Percentiles rank a stretch among this genome's conserved stretches.
Conservation (phyloP, 139 green algal species). For the Chlamydomonas sp. region DNA sequence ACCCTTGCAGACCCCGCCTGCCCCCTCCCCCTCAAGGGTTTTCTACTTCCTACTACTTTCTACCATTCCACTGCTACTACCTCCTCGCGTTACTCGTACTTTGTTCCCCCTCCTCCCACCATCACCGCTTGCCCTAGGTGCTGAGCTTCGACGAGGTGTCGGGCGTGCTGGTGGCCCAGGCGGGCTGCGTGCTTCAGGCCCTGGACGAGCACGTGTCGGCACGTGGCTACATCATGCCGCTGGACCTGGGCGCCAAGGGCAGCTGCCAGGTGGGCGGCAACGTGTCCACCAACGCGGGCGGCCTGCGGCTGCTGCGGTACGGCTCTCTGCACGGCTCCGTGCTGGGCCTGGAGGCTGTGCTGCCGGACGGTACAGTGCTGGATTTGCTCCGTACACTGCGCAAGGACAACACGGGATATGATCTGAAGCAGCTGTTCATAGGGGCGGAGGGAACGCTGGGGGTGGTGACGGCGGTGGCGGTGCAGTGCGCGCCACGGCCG, state of each 20-base stretch:
- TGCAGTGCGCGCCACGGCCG: slow-evolving; percentile 79
- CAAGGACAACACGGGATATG: slow-evolving; percentile 99
- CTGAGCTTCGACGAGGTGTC: slow-evolving; percentile 47
- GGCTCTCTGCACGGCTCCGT: slow-evolving; percentile 93
- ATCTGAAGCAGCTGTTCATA: slow-evolving; percentile 99
- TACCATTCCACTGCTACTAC: too few relatives aligned
- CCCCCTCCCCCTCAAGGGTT: too few relatives aligned
- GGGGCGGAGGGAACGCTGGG: slow-evolving; percentile 95
- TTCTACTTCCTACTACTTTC: too few relatives aligned
- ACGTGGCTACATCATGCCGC: slow-evolving; percentile 84
- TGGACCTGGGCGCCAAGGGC: slow-evolving; percentile 97
- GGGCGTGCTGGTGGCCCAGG: slow-evolving; percentile 79
- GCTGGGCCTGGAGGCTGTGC: slow-evolving; percentile 93
- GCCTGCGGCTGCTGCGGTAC: slow-evolving; percentile 91
- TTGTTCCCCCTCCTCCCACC: too few relatives aligned
- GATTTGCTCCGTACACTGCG: slow-evolving; percentile 84
- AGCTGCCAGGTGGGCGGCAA: slow-evolving; percentile 98
- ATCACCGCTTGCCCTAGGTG: not conserved
- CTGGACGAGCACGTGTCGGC: slow-evolving; percentile 74
- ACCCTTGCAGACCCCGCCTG: too few relatives aligned
- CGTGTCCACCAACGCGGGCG: slow-evolving; percentile 96
- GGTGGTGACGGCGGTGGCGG: slow-evolving; percentile 84
- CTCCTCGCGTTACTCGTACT: too few relatives aligned
- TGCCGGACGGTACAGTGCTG: slow-evolving; percentile 78
- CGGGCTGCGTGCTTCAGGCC: slow-evolving; percentile 85